These are phyloP conservation scores for Colletotrichum trifolii DNA, from an alignment of 2,329 filamentous ascomycete genomes.

Conservation along the genomic window DNA sequence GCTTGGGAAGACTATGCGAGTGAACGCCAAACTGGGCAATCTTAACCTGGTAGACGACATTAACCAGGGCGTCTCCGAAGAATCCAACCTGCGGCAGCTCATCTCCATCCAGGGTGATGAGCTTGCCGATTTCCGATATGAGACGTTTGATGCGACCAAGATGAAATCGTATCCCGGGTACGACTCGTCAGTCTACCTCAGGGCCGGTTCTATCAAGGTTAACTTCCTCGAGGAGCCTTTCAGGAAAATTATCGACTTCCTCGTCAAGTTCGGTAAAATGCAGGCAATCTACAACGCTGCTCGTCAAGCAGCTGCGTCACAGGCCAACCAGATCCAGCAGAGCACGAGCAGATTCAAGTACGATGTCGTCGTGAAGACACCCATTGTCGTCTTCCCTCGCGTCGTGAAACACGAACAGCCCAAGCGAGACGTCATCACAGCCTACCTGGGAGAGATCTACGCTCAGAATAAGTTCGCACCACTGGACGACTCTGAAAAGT, in stretches of 20 bases:
- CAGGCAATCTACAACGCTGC: constrained; percentile 98
- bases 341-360: constrained; percentile 92
- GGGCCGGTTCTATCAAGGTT: constrained; percentile 94
- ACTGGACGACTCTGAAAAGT: constrained; percentile 78
- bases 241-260: constrained; percentile 96
- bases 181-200: constrained; percentile 89
- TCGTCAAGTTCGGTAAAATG: constrained; percentile 99
- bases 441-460: constrained; percentile 97
- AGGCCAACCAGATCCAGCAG: constrained; percentile 93
- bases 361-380: constrained; percentile 91
- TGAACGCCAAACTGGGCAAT: constrained; percentile 88
- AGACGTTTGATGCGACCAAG: constrained; percentile 86
- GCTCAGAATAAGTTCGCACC: constrained; percentile 92
- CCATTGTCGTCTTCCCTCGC: constrained; percentile 94
- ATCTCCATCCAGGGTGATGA: constrained; percentile 96
- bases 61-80: constrained; percentile 85
- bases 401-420: constrained; percentile 76
- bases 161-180: constrained; percentile 86
- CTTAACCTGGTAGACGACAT: constrained; percentile 92
- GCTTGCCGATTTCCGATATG: constrained; percentile 95
- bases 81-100: constrained; percentile 84
- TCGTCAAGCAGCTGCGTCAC: constrained; percentile 90
- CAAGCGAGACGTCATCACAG: constrained; percentile 85
- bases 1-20: constrained; percentile 84
- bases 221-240: constrained; percentile 98